Percentiles rank a stretch among this genome's conserved stretches.
Conservation (phyloP, 129 eudicot genomes). For the Pseudognaphalium luteoalbum region DNA sequence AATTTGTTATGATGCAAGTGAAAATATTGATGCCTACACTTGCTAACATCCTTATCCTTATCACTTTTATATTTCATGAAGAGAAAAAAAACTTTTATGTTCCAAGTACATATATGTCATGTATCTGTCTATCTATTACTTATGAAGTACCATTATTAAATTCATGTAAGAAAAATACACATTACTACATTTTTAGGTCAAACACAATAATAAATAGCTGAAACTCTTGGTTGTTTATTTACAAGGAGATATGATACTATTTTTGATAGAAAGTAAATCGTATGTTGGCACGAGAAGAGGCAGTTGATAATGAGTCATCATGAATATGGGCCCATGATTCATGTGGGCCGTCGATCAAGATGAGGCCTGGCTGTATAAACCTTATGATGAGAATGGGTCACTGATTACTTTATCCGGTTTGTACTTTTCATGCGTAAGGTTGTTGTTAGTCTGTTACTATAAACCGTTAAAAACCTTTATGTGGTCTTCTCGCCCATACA, state of each 20-base stretch:
- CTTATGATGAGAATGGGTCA: conserved; percentile 30
- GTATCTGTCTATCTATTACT: no score
- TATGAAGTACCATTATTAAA: no score
- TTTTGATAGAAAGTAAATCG: conserved; percentile 6
- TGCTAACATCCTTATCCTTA: no score
- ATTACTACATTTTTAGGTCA: no score
- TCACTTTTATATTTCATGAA: no score
- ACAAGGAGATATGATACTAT: not conserved
- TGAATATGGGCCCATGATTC: conserved; percentile 29
- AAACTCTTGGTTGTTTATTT: not conserved
- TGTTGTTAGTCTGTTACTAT: not conserved
- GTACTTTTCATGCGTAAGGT: conserved; percentile 1
- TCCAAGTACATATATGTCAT: no score
- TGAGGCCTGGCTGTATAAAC: conserved; percentile 15
- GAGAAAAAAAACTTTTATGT: no score
- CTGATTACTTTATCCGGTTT: conserved; percentile 24
- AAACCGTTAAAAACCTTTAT: conserved; percentile 22
- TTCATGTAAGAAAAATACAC: no score
- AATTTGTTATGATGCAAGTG: no score
- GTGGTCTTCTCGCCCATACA: not conserved
- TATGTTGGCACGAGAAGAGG: conserved; percentile 29
- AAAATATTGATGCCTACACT: no score
- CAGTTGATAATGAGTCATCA: conserved; percentile 28
- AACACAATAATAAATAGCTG: no score
- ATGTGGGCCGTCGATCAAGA: conserved; percentile 29